Base-by-base conservation (phyloP, 139 green algal species). In the Ettlia oleoabundans region DNA sequence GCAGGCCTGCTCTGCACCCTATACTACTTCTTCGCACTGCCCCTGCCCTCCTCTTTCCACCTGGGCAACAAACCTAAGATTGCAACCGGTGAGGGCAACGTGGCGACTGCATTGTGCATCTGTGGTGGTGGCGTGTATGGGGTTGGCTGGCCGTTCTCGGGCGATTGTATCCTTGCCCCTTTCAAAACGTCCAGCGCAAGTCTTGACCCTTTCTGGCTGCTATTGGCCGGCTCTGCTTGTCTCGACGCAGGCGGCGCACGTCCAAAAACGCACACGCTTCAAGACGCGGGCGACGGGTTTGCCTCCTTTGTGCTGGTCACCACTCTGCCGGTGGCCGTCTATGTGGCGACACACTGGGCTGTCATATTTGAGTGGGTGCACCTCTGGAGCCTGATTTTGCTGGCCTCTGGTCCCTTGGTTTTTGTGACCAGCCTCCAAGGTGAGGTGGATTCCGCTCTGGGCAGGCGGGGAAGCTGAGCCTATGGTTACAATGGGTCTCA, bases 41-140 rank as follows among this genome's bases (percentile, higher is more conserved):
- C 96, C 18, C 89, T 95, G 67, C 75, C 84, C 24, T 94, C 91
- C 8, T 98, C 94, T 2, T 98, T 98, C 85, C 78, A 87, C 75
- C 75, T 81, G 58, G 58, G 58, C n/a, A n/a, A 15, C 13, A 62
- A 62, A 28, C 18, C 28, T 1, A 61, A 58, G 42, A 30, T 42
- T 43, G 55, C 73, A 24, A 52, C 47, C 30, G 64, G 76, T 82
- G 62, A 43, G 71, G 3, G 64, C 9, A 18, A 26, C 2, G 30
- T 28, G 55, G 15, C 18, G 55, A 65, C 18, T 65, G 55, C 47
- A 58, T 28, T 65, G 21, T 28, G 18, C 55, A n/a, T 22, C 21
- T n/a, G n/a, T n/a, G n/a, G n/a, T n/a, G n/a, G n/a, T n/a, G n/a
- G n/a, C n/a, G n/a, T n/a, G n/a, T n/a, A 58, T 58, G 47, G 47